Evolutionary conservation across 441 rosid species (phyloP).

Genomic region (Sinapis alba): DNA sequence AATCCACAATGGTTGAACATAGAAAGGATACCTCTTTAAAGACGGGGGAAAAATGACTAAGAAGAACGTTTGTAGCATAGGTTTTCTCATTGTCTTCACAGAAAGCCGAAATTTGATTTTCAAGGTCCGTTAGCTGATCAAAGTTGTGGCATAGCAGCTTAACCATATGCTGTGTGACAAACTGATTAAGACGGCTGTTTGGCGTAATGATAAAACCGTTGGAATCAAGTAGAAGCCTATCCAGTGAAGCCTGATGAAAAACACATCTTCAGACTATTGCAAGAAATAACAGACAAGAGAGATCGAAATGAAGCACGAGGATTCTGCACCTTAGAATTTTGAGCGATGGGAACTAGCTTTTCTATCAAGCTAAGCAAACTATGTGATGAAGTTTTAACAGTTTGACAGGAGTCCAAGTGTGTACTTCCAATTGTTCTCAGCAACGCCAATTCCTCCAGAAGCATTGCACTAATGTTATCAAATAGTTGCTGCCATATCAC

Average conservation of each 20-base stretch:
- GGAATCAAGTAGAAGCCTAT: constrained; percentile 55
- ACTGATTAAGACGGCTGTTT: constrained; percentile 43
- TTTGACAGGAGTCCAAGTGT: constrained; percentile 66
- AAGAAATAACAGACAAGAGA: constrained; percentile 19
- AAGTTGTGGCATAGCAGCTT: constrained; percentile 58
- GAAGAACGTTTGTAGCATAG: constrained; percentile 51
- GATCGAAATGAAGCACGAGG: constrained; percentile 18
- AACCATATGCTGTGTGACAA: constrained; percentile 58
- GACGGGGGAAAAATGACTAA: constrained; percentile 51
- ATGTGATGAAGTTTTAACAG: constrained; percentile 52
- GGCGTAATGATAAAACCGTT: constrained; percentile 45
- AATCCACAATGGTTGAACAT: constrained; percentile 14
- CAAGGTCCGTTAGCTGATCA: constrained; percentile 63
- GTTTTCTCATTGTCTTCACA: constrained; percentile 50
- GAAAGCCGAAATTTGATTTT: constrained; percentile 52
- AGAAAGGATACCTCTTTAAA: constrained; percentile 60
- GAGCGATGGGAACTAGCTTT: constrained; percentile 57
- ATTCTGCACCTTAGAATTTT: constrained; percentile 69
- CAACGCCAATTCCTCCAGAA: constrained; percentile 70
- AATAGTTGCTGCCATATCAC: constrained; percentile 67
- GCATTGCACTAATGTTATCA: constrained; percentile 60
- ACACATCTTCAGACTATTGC: constrained; percentile 38
- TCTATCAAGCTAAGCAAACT: constrained; percentile 56
- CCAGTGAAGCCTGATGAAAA: constrained; percentile 62
- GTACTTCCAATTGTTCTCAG: constrained; percentile 61